phyloP scores from a whole-genome alignment of 768 basidiomycete genomes.

The Tulasnella calospora region DNA sequence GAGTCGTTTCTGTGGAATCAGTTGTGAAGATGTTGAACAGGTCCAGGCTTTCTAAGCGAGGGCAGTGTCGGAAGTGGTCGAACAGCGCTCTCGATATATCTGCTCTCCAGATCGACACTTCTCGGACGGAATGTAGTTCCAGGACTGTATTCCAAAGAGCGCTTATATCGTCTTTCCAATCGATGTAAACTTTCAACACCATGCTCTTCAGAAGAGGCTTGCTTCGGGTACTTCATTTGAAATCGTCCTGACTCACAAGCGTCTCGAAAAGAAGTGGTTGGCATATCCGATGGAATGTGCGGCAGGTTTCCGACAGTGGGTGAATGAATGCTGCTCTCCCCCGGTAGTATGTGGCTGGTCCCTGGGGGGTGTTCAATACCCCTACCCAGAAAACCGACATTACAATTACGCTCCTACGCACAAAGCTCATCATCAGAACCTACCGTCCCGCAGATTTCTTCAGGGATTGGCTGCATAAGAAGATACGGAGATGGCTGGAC shows the following conservation, averaged over 20 bases:
- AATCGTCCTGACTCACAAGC: neutral
- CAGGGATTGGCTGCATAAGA: conserved; percentile 18
- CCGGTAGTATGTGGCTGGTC: too few relatives aligned
- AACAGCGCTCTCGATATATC: neutral
- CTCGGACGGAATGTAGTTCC: neutral
- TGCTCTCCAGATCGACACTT: neutral
- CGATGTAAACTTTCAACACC: too few relatives aligned
- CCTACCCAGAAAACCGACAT: too few relatives aligned
- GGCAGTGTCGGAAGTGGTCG: neutral
- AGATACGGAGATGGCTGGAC: too few relatives aligned
- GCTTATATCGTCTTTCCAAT: too few relatives aligned
- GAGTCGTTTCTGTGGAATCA: too few relatives aligned
- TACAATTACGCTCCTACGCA: neutral
- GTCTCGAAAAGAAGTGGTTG: neutral
- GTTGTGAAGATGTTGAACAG: too few relatives aligned
- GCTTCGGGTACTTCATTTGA: neutral
- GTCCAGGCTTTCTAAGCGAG: neutral
- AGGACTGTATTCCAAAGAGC: neutral
- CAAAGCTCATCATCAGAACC: neutral
- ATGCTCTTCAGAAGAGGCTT: neutral
- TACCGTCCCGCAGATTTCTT: too few relatives aligned
- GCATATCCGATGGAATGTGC: neutral
- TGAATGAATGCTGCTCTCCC: neutral
- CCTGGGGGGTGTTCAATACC: too few relatives aligned
- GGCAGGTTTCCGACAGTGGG: neutral